Evolutionary conservation across 2,329 filamentous ascomycete genomes (phyloP).

Genomic region (Neofusicoccum cordaticola): DNA sequence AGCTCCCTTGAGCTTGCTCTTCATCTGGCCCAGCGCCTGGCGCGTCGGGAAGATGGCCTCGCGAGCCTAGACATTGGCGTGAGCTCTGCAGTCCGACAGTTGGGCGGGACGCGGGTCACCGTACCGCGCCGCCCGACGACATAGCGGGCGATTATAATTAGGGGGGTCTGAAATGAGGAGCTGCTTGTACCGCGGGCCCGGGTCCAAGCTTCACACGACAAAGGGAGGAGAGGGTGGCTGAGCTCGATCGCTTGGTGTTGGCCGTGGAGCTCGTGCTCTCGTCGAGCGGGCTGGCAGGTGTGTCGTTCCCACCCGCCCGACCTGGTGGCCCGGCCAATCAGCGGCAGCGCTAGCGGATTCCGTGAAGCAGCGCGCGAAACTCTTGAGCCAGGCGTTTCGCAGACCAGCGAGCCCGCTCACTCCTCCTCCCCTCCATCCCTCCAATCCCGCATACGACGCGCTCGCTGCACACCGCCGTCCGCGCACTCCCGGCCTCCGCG

Average conservation of each 20-base stretch:
- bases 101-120: conserved; percentile 22
- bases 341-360: not conserved
- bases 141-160: conserved; percentile 24
- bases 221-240: conserved; percentile 8
- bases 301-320: conserved; percentile 5
- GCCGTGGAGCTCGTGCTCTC: conserved; percentile 10
- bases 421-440: not conserved
- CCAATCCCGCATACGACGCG: conserved; percentile 8
- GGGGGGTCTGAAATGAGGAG: conserved; percentile 2
- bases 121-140: conserved; percentile 55
- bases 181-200: not conserved
- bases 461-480: conserved; percentile 2
- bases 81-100: conserved; percentile 22
- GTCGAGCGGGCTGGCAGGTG: not conserved
- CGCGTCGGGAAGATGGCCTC: conserved; percentile 97
- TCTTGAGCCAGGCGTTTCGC: conserved; percentile 6
- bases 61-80: conserved; percentile 63
- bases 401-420: not conserved
- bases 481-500: conserved; percentile 26
- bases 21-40: conserved; percentile 95
- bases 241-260: conserved; percentile 4
- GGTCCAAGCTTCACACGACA: not conserved
- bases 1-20: conserved; percentile 86
- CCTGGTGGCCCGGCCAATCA: not conserved
- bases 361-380: conserved; percentile 11